These are phyloP conservation scores for Amanita exitialis DNA, from an alignment of 768 basidiomycete genomes.

Conservation along the genomic window DNA sequence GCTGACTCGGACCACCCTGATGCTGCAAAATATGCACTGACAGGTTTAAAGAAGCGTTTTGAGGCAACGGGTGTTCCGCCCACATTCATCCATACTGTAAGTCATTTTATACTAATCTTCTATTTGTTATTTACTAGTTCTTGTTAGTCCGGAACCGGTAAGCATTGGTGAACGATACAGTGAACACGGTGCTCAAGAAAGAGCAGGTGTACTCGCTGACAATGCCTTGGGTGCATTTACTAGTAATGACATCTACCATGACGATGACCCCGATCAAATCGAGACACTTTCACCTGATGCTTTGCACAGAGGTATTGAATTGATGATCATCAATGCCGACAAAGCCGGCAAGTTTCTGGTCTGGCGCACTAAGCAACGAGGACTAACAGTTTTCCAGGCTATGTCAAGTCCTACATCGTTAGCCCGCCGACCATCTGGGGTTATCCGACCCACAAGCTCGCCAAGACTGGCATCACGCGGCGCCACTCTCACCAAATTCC, in stretches of 20 bases:
- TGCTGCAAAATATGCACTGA: constrained; percentile 35
- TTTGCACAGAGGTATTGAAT: constrained; percentile 40
- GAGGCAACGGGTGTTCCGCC: constrained; percentile 30
- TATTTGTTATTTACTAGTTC: background rate
- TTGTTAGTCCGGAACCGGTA: constrained; percentile 38
- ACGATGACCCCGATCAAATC: constrained; percentile 35
- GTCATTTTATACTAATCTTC: constrained; percentile 14
- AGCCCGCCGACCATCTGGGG: constrained; percentile 53
- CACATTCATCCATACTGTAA: constrained; percentile 52
- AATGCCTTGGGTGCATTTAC: constrained; percentile 27
- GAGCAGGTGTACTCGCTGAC: constrained; percentile 25
- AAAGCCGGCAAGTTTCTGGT: constrained; percentile 27
- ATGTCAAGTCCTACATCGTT: constrained; percentile 40
- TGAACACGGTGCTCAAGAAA: background rate
- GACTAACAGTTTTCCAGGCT: constrained; percentile 22
- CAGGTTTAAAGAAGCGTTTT: constrained; percentile 39
- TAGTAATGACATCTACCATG: constrained; percentile 34
- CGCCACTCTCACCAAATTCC: constrained; percentile 44
- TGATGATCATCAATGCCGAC: constrained; percentile 35
- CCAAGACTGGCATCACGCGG: constrained; percentile 43
- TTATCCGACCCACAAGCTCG: constrained; percentile 34
- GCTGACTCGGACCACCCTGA: constrained; percentile 33
- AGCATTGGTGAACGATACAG: background rate
- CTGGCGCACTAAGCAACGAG: background rate
- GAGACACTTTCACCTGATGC: constrained; percentile 33